A percentile compares a stretch with the other conserved stretches of the same genome.
phyloP scores from a whole-genome alignment of 768 basidiomycete genomes.

The Thelephora ganbajun region DNA sequence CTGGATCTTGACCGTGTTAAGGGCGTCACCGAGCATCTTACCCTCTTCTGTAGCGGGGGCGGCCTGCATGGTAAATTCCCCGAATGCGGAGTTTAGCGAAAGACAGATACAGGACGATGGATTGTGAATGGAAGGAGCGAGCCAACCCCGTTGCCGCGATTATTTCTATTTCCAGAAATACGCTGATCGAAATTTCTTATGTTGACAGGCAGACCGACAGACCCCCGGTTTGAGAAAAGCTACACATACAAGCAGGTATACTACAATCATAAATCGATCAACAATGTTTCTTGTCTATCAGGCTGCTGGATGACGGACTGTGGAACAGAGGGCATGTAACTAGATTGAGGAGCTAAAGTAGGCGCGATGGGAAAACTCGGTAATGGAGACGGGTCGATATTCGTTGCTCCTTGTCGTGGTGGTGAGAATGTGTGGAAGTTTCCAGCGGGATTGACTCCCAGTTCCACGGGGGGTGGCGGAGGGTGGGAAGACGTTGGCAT shows the following conservation, averaged over 20 bases:
- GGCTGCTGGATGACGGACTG: slow-evolving; percentile 34
- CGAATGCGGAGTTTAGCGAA: not conserved
- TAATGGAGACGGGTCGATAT: slow-evolving; percentile 17
- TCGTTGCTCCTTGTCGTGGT: not conserved
- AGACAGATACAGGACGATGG: too few species aligned
- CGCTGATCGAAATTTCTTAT: too few species aligned
- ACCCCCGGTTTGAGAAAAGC: too few species aligned
- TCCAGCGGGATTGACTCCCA: slow-evolving; percentile 4
- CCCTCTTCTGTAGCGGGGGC: slow-evolving; percentile 49
- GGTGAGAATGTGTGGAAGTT: too few species aligned
- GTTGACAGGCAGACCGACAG: too few species aligned
- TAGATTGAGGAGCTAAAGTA: slow-evolving; percentile 40
- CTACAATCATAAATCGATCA: slow-evolving; percentile 26
- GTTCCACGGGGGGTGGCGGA: slow-evolving; percentile 13
- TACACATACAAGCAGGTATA: too few species aligned
- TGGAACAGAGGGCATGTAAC: slow-evolving; percentile 34
- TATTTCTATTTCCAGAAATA: too few species aligned
- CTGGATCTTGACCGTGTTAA: slow-evolving; percentile 80
- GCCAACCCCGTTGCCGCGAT: too few species aligned
- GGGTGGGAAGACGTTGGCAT: slow-evolving; percentile 11
- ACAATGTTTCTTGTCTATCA: slow-evolving; percentile 48
- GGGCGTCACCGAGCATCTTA: slow-evolving; percentile 72
- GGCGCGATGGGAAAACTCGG: slow-evolving; percentile 58
- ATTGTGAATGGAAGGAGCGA: too few species aligned
- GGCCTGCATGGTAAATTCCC: not conserved